Evolutionary conservation across 75 land plant genomes (phyloP), one percentile per base, ranked within the genome.

Genomic region (Selaginella tamariscina): DNA sequence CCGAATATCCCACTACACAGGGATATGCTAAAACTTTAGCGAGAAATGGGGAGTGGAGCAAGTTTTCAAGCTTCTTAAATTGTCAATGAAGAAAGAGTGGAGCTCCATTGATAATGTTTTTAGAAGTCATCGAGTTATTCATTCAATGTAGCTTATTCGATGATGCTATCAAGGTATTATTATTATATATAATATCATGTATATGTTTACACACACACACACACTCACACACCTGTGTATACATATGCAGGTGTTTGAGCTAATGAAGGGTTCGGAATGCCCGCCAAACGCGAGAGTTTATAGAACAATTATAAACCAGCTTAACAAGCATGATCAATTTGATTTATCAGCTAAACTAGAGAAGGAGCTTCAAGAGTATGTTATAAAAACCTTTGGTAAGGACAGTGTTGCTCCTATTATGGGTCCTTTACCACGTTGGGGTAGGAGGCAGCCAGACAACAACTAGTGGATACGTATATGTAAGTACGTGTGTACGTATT

Each of bases 1-100:
- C 98, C 95, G 27, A 89, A 89, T 70, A 80, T 81, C 81, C 85
- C 71, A 72, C 78, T 93, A 32, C 85, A 89, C 77, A 75, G 86
- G 28, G 91, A 93, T 70, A 86, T 93, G 91, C 85, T 93, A 11
- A 72, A 81, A 78, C 84, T 71, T 75, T 93, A 31, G 98, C 96
- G 29, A 79, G 81, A 24, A 85, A 86, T 79, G 81, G 75, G 56
- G 76, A 64, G 55, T 72, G 23, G 73, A 71, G 66, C 66, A 49
- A 33, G 5, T 32, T 32, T 66, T 31, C 29, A 18, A 2, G 66
- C 49, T 39, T 15, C 15, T 39, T 15, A 15, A 39, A 39, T 15
- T 5, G 15, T 39, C 49, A 39, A 39, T 5, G 11, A 39, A 39
- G 49, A 39, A 15, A 39, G 15, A 39, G 49, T 15, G 11, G 49